Evolutionary conservation across 257 asterid species (phyloP), one percentile per base, ranked within the genome.

Genomic region (Jaltomata sinuosa): DNA sequence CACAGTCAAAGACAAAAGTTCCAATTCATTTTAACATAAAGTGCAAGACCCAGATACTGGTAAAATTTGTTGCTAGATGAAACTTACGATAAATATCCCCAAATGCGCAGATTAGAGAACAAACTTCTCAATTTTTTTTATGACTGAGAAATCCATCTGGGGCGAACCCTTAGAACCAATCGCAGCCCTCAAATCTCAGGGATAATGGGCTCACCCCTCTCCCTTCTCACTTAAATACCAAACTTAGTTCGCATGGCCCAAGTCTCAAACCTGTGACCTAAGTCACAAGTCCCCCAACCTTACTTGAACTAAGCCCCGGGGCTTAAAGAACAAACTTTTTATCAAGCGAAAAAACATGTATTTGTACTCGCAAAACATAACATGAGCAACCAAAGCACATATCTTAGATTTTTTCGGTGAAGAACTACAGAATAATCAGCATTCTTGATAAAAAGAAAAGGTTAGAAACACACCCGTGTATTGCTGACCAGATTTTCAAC

Each of bases 401-500:
- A 76, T 76, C 25, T 8, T 22, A 12, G 38, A 21, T 40, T 72
- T 71, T 72, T 72, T n/a, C n/a, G 34, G 21, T 22, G 3, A 42
- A 72, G 54, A 42, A 72, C 38, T n/a, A 8, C 36, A 45, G 34
- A 22, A 82, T 65, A 31, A 62, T 47, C 49, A 62, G 74, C 42
- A 29, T 40, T 25, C 32, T 12, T 59, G 29, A 22, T 21, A 50
- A 54, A 61, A 29, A 72, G 31, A 84, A 29, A 62, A 71, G 76
- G 32, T 72, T 8, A 85, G 86, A 45, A 83, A 89, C 94, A 36
- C 82, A 96, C 99, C 95, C 97, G 92, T 85, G 98, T 92, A 90
- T 96, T 96, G 85, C 94, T 88, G 85, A 96, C 94, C 21, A 96
- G 98, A 85, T 89, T 96, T 2, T 96, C 97, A 85, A 93, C 98